Percentiles rank a stretch among this genome's conserved stretches.
Conservation (phyloP, 768 basidiomycete genomes). For the Mycena filopes region DNA sequence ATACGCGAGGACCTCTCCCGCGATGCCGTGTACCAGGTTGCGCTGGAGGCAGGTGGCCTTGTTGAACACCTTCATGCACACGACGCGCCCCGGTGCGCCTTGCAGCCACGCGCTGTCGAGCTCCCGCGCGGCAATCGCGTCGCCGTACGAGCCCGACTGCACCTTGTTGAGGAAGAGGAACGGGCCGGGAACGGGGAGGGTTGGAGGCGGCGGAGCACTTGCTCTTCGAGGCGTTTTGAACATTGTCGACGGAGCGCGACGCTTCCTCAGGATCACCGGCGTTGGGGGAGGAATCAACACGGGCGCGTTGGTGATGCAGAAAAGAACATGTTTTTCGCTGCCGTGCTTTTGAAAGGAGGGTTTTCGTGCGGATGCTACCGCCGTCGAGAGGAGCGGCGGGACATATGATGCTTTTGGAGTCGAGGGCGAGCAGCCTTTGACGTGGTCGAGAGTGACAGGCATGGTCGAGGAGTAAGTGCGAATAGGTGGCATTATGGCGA, state of each 20-base stretch:
- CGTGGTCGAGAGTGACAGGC: conserved; percentile 20
- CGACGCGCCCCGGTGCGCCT: conserved; percentile 38
- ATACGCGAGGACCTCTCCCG: conserved; percentile 48
- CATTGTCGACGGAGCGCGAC: conserved; percentile 7
- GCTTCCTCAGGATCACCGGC: conserved; percentile 2
- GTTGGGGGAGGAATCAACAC: conserved; percentile 2
- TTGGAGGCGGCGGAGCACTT: neutral
- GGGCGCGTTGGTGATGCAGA: conserved; percentile 25
- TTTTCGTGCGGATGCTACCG: neutral
- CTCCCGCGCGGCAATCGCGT: conserved; percentile 36
- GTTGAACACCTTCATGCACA: conserved; percentile 53
- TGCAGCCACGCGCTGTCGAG: conserved; percentile 28
- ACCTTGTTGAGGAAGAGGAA: conserved; percentile 43
- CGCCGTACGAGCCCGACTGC: conserved; percentile 27
- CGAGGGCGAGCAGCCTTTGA: conserved; percentile 22
- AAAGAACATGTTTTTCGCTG: conserved; percentile 22
- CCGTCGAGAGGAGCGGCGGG: conserved; percentile 15
- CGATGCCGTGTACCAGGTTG: conserved; percentile 32
- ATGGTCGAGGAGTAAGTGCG: conserved; percentile 11
- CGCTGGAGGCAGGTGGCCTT: conserved; percentile 32
- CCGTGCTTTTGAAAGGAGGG: conserved; percentile 12
- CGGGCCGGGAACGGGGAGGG: conserved; percentile 37
- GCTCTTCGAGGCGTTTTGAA: conserved; percentile 14
- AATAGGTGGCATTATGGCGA: neutral
- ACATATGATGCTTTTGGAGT: conserved; percentile 15